These are phyloP conservation scores for Trapa incisa DNA, from an alignment of 345 rosid species.

Conservation along the genomic window DNA sequence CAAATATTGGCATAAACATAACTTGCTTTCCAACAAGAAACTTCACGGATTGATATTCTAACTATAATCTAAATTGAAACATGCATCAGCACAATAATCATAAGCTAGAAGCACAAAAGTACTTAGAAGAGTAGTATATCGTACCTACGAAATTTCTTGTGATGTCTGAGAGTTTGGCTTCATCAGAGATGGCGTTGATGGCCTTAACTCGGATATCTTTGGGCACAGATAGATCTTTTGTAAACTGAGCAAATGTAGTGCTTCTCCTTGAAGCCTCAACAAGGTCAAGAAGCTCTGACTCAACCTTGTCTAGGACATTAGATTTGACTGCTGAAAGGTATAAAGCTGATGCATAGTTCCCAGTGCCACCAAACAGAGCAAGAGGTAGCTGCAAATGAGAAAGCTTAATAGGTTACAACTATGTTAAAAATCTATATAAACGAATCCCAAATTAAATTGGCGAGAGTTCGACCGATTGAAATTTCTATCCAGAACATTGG, in stretches of 20 bases:
- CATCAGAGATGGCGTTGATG: slow-evolving; percentile 36
- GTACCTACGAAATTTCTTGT: slow-evolving; percentile 84
- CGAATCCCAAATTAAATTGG: not conserved
- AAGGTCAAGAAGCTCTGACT: slow-evolving; percentile 55
- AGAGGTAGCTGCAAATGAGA: slow-evolving; percentile 46
- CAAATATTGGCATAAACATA: not conserved
- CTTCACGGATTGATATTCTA: not conserved
- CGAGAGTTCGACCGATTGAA: not conserved
- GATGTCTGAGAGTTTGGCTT: slow-evolving; percentile 56
- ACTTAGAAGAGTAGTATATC: slow-evolving; percentile 4
- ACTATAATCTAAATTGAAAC: not conserved
- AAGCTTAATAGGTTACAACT: not conserved
- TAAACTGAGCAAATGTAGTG: slow-evolving; percentile 50
- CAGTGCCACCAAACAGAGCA: slow-evolving; percentile 61
- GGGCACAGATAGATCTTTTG: slow-evolving; percentile 71
- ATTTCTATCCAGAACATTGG: not conserved
- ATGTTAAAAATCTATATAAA: not conserved
- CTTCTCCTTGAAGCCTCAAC: slow-evolving; percentile 53
- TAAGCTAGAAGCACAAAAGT: slow-evolving; percentile 1
- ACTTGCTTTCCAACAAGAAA: not conserved
- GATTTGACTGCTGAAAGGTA: slow-evolving; percentile 56
- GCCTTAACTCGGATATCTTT: slow-evolving; percentile 43
- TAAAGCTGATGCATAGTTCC: slow-evolving; percentile 83
- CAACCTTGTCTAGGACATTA: slow-evolving; percentile 61
- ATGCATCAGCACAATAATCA: not conserved